These are phyloP conservation scores for Rutidosis leptorrhynchoides DNA, from an alignment of 129 eudicot species.

Conservation along the genomic window DNA sequence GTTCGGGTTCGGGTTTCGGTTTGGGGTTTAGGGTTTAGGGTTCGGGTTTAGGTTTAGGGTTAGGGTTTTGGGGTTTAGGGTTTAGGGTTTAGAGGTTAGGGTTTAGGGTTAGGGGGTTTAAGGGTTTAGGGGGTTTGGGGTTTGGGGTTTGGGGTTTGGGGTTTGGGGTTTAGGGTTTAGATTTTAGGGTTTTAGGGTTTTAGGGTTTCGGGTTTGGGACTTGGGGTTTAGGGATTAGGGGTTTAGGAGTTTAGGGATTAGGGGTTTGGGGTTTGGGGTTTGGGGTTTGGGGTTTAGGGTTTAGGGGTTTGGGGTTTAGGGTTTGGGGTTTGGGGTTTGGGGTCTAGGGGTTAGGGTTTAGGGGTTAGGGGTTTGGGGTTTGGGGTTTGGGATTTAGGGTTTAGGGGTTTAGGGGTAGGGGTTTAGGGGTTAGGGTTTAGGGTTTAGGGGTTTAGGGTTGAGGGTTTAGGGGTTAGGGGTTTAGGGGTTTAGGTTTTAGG, in stretches of 20 bases:
- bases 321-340: neutral
- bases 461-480: neutral
- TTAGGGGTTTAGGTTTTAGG: neutral
- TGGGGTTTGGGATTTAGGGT: neutral
- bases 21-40: neutral
- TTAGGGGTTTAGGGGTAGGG: neutral
- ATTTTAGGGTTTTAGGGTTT: slow-evolving; percentile 19
- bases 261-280: slow-evolving; percentile 14
- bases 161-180: slow-evolving; percentile 4
- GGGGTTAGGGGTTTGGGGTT: neutral
- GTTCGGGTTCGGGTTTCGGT: neutral
- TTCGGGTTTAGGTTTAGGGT: neutral
- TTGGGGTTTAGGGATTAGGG: neutral
- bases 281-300: slow-evolving; percentile 1
- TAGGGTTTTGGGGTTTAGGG: slow-evolving; percentile 13
- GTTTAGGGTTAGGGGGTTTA: slow-evolving; percentile 13
- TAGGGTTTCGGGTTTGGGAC: slow-evolving; percentile 15
- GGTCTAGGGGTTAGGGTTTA: neutral
- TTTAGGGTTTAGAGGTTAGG: slow-evolving; percentile 15
- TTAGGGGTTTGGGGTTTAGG: neutral
- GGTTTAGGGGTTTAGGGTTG: slow-evolving; percentile 3
- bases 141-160: slow-evolving; percentile 13
- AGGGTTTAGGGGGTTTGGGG: slow-evolving; percentile 14
- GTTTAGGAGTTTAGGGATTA: slow-evolving; percentile 6
- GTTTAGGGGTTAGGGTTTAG: slow-evolving; percentile 10